Conservation (phyloP, 2,329 filamentous ascomycete genomes). For the Sarocladium brachiariae region DNA sequence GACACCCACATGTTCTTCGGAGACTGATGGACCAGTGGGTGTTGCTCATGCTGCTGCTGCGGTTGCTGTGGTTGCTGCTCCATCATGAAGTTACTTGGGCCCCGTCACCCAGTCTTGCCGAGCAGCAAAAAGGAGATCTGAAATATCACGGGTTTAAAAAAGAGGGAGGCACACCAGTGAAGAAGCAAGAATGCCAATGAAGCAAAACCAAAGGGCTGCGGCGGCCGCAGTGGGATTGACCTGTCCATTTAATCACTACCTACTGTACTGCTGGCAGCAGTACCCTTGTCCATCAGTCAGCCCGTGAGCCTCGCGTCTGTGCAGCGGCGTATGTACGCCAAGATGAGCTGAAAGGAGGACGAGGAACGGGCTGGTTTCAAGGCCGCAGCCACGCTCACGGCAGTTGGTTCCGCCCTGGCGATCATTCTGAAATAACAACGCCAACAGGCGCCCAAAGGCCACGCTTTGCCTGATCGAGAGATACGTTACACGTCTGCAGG, state of each 20-base stretch:
- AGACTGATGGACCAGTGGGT: background rate
- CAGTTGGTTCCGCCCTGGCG: background rate
- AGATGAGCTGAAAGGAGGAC: background rate
- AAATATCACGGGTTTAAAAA: background rate
- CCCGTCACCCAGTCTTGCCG: background rate
- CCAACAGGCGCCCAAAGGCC: background rate
- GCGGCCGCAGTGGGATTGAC: too few species aligned
- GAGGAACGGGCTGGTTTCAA: background rate
- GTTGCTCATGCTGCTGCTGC: background rate
- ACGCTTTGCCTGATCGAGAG: background rate
- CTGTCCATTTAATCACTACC: too few species aligned
- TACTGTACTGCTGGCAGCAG: too few species aligned
- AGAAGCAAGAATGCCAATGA: too few species aligned
- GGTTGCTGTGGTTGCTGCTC: background rate
- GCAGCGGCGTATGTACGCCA: background rate
- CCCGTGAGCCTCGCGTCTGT: background rate
- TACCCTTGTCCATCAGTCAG: too few species aligned
- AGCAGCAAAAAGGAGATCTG: background rate
- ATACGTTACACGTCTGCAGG: too few species aligned
- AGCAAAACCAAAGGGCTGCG: too few species aligned
- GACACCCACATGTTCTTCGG: conserved; percentile 8
- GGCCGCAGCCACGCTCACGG: background rate
- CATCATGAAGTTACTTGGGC: background rate
- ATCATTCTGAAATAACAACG: background rate
- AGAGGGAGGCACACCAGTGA: background rate